phyloP scores from a whole-genome alignment of 768 basidiomycete genomes.

The Leccinum incarnatum region DNA sequence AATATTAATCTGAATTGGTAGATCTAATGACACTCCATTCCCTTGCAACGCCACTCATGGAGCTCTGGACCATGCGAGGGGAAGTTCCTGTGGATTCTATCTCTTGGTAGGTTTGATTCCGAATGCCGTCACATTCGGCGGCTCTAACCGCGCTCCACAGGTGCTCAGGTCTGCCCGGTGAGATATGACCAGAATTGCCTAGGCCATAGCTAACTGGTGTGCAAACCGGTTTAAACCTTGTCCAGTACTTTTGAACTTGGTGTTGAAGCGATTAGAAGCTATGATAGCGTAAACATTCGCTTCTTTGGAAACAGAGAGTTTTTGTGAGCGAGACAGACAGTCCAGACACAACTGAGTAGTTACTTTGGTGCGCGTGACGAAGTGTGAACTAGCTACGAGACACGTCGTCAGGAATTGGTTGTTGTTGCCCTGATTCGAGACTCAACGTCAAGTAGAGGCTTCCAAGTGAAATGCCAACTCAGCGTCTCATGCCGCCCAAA shows the following conservation, averaged over 20 bases:
- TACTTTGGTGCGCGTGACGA: background rate
- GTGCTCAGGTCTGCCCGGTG: background rate
- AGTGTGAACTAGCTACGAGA: conserved; percentile 8
- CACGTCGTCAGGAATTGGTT: conserved; percentile 10
- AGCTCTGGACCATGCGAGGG: background rate
- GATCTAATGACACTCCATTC: conserved; percentile 1
- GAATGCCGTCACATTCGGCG: conserved; percentile 17
- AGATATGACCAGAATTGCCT: background rate
- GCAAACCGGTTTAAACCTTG: conserved; percentile 15
- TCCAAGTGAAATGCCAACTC: conserved; percentile 28
- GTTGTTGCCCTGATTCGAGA: conserved; percentile 16
- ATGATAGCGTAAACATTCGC: background rate
- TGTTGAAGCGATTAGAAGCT: conserved; percentile 4
- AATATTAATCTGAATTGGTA: background rate
- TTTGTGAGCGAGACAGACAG: background rate
- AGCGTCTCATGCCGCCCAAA: conserved; percentile 26
- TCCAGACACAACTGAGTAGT: background rate
- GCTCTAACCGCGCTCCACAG: background rate
- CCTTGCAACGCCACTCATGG: conserved; percentile 6
- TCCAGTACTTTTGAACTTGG: background rate
- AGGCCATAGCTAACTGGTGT: background rate
- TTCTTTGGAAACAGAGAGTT: background rate
- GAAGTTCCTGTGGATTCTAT: conserved; percentile 23
- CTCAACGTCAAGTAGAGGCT: conserved; percentile 27
- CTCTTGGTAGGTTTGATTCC: conserved; percentile 3